phyloP scores from a whole-genome alignment of 2,329 filamentous ascomycete genomes.

The Gnomoniopsis smithogilvyi region DNA sequence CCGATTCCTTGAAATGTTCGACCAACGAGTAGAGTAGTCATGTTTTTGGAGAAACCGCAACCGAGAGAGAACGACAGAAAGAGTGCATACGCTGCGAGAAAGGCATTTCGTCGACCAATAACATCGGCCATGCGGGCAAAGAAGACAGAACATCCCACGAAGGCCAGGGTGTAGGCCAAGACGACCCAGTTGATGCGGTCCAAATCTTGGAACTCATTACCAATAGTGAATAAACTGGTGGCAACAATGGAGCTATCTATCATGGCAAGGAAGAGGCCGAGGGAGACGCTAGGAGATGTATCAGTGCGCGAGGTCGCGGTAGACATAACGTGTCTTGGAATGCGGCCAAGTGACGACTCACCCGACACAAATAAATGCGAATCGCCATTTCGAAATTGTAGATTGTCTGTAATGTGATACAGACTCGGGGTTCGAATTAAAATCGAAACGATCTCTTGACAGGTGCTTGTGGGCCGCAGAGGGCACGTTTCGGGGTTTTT shows the following conservation, averaged over 20 bases:
- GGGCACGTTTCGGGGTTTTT: not conserved
- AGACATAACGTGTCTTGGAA: not conserved
- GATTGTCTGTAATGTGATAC: constrained; percentile 10
- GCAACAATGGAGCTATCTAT: constrained; percentile 60
- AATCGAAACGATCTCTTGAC: not conserved
- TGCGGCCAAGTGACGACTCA: constrained; percentile 17
- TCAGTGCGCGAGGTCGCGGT: not conserved
- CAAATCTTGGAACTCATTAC: constrained; percentile 44
- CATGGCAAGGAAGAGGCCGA: constrained; percentile 55
- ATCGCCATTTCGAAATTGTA: constrained; percentile 28
- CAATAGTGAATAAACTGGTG: constrained; percentile 55
- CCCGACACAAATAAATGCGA: constrained; percentile 33
- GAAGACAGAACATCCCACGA: constrained; percentile 54
- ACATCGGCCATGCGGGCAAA: constrained; percentile 54
- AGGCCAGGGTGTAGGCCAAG: constrained; percentile 53
- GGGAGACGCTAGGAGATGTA: constrained; percentile 35
- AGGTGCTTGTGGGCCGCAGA: not conserved
- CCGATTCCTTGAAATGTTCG: constrained; percentile 50
- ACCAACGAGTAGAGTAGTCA: constrained; percentile 46
- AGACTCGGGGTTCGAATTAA: not conserved
- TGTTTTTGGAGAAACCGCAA: constrained; percentile 43
- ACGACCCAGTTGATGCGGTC: constrained; percentile 51
- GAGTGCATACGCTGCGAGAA: constrained; percentile 46
- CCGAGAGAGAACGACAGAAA: constrained; percentile 56
- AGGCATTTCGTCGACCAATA: constrained; percentile 50